Base-by-base conservation (phyloP, 2,329 filamentous ascomycete genomes). In the Metarhizium brunneum region DNA sequence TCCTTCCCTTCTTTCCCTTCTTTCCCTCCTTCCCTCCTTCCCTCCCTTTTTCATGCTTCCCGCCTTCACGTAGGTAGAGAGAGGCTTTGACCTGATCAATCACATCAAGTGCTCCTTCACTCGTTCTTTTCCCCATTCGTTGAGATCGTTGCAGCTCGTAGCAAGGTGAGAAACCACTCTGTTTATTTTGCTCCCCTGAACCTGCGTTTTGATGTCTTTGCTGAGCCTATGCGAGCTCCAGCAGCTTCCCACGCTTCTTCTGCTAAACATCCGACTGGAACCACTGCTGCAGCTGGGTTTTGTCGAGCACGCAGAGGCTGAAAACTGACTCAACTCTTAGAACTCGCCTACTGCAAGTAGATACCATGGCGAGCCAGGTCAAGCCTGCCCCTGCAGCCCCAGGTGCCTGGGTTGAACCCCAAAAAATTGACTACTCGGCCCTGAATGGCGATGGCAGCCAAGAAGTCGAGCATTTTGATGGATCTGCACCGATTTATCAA, bases 401-500 rank as follows among this genome's bases (percentile, higher is more conserved):
- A 35, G 14, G 29, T 10, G 48, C 47, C 18, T 85, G 81, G 81
- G 70, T 70, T 10, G 63, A 75, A 50, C 71, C 71, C 0, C 66
- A 71, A 2, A 68, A 74, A 0, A 76, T 78, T 62, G 73, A 83
- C 62, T 84, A 85, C 65, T 64, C 67, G 14, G 60, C 68, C 4
- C 40, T 66, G 47, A 45, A 58, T 4, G 56, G 52, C 3, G 57
- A 63, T 5, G 54, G 49, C 4, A 43, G 52, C 6, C 63, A 64
- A 11, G 63, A 67, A 4, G 3, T 30, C 25, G 25, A 48, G 45
- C 20, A 48, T 8, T 83, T 77, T 72, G 80, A 77, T 14, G 69
- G 74, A 42, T 80, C 81, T 54, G 85, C 83, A n/a, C 72, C 67
- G 0, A 77, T 87, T 47, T 97, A 97, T 63, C 83, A 92, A 65